These are phyloP conservation scores for Pseudogymnoascus sp. DNA, from an alignment of 2,329 filamentous ascomycete species.

Conservation along the genomic window DNA sequence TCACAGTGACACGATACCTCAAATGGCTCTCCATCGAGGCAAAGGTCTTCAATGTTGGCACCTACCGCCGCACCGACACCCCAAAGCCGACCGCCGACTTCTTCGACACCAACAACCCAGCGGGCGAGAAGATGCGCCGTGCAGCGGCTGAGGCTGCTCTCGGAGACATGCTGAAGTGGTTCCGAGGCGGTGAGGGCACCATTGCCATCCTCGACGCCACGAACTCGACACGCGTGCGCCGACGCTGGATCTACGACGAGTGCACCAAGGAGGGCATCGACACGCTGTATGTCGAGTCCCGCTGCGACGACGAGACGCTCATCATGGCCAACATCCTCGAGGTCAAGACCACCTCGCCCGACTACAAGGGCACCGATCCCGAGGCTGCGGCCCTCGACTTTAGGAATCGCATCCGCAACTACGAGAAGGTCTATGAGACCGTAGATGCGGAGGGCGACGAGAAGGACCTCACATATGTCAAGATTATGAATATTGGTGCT, in stretches of 20 bases:
- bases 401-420: conserved; percentile 87
- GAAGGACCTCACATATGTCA: conserved; percentile 83
- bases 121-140: conserved; percentile 81
- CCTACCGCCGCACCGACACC: conserved; percentile 82
- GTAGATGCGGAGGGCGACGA: conserved; percentile 75
- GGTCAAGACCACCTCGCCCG: conserved; percentile 92
- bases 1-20: conserved; percentile 78
- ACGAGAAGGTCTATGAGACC: conserved; percentile 93
- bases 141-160: conserved; percentile 89
- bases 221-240: conserved; percentile 84
- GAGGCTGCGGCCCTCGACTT: conserved; percentile 88
- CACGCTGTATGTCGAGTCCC: conserved; percentile 92
- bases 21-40: conserved; percentile 93
- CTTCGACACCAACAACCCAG: conserved; percentile 83
- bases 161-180: conserved; percentile 91
- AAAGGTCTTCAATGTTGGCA: conserved; percentile 95
- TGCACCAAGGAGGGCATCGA: conserved; percentile 72
- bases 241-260: conserved; percentile 82
- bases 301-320: conserved; percentile 89
- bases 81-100: conserved; percentile 90
- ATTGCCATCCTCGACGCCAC: conserved; percentile 95
- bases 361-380: conserved; percentile 90
- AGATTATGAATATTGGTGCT: conserved; percentile 92
- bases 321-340: conserved; percentile 98
- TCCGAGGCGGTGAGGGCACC: conserved; percentile 64